phyloP scores from a whole-genome alignment of 345 rosid species.

The Cardamine chenopodiifolia region DNA sequence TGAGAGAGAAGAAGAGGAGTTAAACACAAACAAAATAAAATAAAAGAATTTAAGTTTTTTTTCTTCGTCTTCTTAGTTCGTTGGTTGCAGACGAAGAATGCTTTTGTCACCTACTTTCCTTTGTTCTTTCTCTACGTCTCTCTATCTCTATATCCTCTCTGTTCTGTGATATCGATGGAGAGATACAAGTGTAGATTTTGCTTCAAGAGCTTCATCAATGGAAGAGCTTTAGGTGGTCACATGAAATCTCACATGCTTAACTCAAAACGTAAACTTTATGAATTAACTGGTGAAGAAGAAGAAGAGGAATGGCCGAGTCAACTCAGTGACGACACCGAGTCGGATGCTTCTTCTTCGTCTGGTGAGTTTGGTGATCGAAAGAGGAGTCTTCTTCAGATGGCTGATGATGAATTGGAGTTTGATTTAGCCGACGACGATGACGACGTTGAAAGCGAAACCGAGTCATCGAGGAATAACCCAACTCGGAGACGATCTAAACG shows the following conservation, averaged over 20 bases:
- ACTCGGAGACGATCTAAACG: conserved; percentile 70
- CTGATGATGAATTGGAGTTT: conserved; percentile 65
- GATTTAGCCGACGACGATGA: conserved; percentile 51
- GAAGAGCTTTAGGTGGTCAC: conserved; percentile 84
- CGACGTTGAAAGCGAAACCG: conserved; percentile 85
- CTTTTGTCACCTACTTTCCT: conserved; percentile 51
- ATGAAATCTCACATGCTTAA: conserved; percentile 82
- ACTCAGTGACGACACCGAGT: conserved; percentile 39
- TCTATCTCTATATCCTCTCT: too few species aligned
- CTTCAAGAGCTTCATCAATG: conserved; percentile 65
- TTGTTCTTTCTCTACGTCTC: conserved; percentile 44
- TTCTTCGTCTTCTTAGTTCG: conserved; percentile 32
- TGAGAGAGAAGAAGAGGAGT: conserved; percentile 18
- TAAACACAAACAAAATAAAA: neutral
- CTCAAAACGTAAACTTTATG: conserved; percentile 30
- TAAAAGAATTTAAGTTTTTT: neutral
- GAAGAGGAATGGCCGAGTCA: conserved; percentile 37
- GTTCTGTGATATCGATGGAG: conserved; percentile 51
- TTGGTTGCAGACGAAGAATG: conserved; percentile 43
- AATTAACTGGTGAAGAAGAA: conserved; percentile 38
- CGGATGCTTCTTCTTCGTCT: conserved; percentile 49
- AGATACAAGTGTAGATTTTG: conserved; percentile 76
- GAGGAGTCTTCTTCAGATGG: conserved; percentile 49
- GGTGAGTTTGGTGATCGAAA: conserved; percentile 53
- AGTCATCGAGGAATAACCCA: conserved; percentile 64